Base-by-base conservation (phyloP, 495 filamentous ascomycete species). In the Lentithecium fluviatile region DNA sequence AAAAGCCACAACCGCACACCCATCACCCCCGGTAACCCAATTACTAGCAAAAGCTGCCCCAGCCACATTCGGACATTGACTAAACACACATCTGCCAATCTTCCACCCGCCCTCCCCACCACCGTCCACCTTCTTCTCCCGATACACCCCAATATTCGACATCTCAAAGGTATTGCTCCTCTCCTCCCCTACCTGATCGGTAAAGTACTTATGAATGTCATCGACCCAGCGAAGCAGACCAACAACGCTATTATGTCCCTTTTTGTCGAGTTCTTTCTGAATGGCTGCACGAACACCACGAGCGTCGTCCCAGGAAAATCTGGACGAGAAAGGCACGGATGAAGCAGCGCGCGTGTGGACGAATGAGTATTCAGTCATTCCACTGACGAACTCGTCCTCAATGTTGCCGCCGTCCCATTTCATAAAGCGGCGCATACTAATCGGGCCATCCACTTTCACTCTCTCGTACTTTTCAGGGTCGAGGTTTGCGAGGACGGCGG, bases 1-100 rank as follows among this genome's bases (percentile, higher is more conserved):
- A 49, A 75, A 58, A 8, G 58, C 66, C 61, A 80, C 24, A 26
- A 70, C 68, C 61, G 76, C 63, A 49, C 70, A 71, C n/a, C 75
- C 79, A 4, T 66, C 62, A 1, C 56, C 62, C 12, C 62, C 62
- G 15, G 73, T 74, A 24, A 72, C 68, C 21, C 70, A 69, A 26
- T 75, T 76, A 6, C 76, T 68, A 45, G 68, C 69, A 34, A 79
- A 58, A 15, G 72, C 76, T 56, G 60, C 58, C 0, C 76, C 76
- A 6, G 70, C 69, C 3, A 78, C 78, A 62, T 57, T 73, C 11
- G 75, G 75, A 62, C 75, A 75, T 65, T 81, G 79, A 6, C 78
- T 77, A 49, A 81, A 81, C 1, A 78, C 42, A 51, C 76, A 51
- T 0, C 76, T 62, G 1, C 69, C 57, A 17, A 78, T 70, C 32